These are phyloP conservation scores for Stachybotrys echinatus DNA, from an alignment of 2,329 filamentous ascomycete genomes.

Conservation along the genomic window DNA sequence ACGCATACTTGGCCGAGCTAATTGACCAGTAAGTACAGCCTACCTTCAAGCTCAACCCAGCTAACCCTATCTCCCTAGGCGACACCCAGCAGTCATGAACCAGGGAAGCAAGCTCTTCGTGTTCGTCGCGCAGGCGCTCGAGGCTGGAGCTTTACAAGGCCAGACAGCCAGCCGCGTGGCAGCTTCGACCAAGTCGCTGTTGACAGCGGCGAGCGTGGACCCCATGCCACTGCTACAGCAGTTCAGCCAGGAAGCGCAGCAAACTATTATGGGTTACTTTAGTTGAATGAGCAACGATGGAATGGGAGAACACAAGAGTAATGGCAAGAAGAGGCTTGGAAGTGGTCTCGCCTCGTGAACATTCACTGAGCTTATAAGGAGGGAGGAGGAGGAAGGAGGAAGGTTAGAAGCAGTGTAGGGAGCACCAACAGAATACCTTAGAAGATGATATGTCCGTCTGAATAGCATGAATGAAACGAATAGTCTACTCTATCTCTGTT, in stretches of 20 bases:
- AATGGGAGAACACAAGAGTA: no score
- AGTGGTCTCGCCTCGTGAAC: no score
- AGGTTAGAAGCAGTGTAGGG: neutral
- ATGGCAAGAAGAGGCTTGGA: no score
- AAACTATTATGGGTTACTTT: slow-evolving; percentile 75
- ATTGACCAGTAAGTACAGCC: slow-evolving; percentile 76
- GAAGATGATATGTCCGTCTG: neutral
- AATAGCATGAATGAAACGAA: neutral
- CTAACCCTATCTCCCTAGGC: slow-evolving; percentile 47
- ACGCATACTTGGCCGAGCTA: slow-evolving; percentile 83
- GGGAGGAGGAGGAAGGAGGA: no score
- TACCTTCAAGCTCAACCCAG: neutral
- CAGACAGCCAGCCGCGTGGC: slow-evolving; percentile 75
- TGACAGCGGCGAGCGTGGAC: slow-evolving; percentile 69
- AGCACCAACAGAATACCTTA: neutral
- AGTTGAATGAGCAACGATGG: slow-evolving; percentile 35
- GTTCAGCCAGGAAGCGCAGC: slow-evolving; percentile 75
- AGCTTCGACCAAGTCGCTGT: slow-evolving; percentile 69
- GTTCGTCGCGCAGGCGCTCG: slow-evolving; percentile 80
- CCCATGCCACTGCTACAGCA: slow-evolving; percentile 69
- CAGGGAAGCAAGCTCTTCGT: slow-evolving; percentile 80
- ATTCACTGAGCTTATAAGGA: no score
- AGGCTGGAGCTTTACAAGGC: slow-evolving; percentile 84
- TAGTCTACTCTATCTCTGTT: no score
- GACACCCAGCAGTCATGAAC: slow-evolving; percentile 74